Evolutionary conservation across 768 basidiomycete genomes (phyloP), one percentile per base, ranked within the genome.

Genomic region (Pleurotus eryngii): DNA sequence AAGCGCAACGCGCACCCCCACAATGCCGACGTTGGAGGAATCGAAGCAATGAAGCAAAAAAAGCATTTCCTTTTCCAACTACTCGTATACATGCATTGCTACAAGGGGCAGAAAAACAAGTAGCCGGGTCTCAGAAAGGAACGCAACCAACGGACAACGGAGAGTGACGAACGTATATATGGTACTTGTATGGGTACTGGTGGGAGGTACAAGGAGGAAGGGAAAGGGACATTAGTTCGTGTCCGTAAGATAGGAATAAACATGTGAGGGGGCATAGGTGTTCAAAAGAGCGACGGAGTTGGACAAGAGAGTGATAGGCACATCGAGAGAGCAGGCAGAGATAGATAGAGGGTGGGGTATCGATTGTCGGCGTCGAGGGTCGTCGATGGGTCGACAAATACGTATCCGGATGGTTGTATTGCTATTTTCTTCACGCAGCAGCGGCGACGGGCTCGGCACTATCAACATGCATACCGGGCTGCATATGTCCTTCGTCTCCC

Each of bases 391-490:
- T 46, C 38, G 45, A 55, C 42, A 48, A 59, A 17, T 37, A 57
- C 49, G 45, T 17, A 51, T 46, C 56, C 57, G 50, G 49, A 48
- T 57, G 54, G 64, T 59, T 40, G 40, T 57, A 51, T 61, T 37
- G 60, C 56, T 35, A 35, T 35, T 35, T 35, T 51, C 55, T 58
- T 57, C 61, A 63, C 30, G 63, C 63, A 56, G 63, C 61, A 55
- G 66, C 67, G 59, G 68, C 72, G 60, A 69, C 67, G 60, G 65
- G 66, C 57, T 69, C 69, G 61, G 68, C 69, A 17, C 67, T 72
- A 61, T 82, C 75, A 54, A 80, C 64, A 61, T 73, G 76, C 79
- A 81, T 80, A 62, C 74, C 72, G 60, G 72, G 69, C 40, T 66
- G 73, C 49, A 69, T 68, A 51, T 67, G 72, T 47, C 67, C 74